phyloP scores from a whole-genome alignment of 2,329 filamentous ascomycete genomes.

The Pseudonectria buxi region DNA sequence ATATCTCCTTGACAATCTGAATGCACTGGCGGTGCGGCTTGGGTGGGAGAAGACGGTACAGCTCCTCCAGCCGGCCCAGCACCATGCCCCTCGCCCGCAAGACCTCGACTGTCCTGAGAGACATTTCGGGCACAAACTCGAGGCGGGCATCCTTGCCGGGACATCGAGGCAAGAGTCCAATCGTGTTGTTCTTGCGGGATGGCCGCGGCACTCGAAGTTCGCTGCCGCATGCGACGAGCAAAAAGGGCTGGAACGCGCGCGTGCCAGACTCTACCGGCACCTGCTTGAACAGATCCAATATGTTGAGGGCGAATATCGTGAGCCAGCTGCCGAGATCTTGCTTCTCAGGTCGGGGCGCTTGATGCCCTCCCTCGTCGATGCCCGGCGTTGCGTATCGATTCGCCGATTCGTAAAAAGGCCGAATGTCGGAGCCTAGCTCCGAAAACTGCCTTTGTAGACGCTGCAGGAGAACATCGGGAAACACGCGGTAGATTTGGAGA shows the following conservation, averaged over 20 bases:
- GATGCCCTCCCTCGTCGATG: background rate
- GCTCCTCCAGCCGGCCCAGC: conserved; percentile 2
- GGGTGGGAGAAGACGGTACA: conserved; percentile 4
- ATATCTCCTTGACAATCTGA: conserved; percentile 6
- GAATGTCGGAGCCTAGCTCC: background rate
- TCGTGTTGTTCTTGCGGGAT: background rate
- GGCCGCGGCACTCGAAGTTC: conserved; percentile 3
- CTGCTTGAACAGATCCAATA: conserved; percentile 3
- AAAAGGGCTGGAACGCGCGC: conserved; percentile 9
- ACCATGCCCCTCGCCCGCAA: conserved; percentile 5
- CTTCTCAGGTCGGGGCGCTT: background rate
- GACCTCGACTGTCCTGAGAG: conserved; percentile 4
- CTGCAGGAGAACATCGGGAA: conserved; percentile 6
- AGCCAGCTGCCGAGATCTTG: conserved; percentile 6
- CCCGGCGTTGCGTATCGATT: background rate
- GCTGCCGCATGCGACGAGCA: conserved; percentile 7
- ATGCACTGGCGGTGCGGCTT: conserved; percentile 6
- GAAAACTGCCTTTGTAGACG: background rate
- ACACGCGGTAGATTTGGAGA: conserved; percentile 10
- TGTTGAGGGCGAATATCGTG: conserved; percentile 3
- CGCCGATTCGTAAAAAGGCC: conserved; percentile 1
- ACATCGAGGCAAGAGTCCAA: background rate
- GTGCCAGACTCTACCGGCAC: conserved; percentile 10
- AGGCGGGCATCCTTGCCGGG: background rate
- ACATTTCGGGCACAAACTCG: conserved; percentile 3